Base-by-base conservation (phyloP, 139 green algal genomes). In the Picochlorum costavermella region DNA sequence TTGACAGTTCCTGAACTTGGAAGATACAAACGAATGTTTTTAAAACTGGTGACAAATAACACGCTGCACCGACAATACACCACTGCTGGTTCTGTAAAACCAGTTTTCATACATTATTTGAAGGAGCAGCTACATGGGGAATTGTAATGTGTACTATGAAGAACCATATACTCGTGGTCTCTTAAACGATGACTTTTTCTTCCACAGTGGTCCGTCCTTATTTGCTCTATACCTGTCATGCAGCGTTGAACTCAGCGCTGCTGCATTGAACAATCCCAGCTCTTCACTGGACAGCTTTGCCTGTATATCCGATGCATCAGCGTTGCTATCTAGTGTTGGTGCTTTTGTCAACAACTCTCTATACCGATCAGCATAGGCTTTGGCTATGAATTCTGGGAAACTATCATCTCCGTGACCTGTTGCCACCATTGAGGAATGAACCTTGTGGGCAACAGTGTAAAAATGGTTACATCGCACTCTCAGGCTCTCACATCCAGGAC, bases 21-120 rank as follows among this genome's bases (percentile, higher is more conserved):
- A 2, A 76, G 88, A 10, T 83, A 90, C 68, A 96, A 97, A 76
- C 75, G 90, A 14, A 60, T 65, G 3, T 96, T 95, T 67, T 58
- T 96, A 11, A 88, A 87, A 74, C 68, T 95, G 40, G 83, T 83
- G 29, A 95, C 89, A 6, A 84, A 88, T 60, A 76, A 87, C 33
- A 77, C 70, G 10, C 81, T 80, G 49, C 70, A 70, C 3, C 46
- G 46, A 14, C 62, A 76, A 6, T 26, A 89, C 44, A 31, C 57
- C 8, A 81, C 88, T 55, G 59, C 68, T 1, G 57, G 69, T 5
- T 65, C 68, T 4, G 88, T 83, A 3, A 68, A 79, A 60, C 69
- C 81, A 17, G 76, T 96, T 75, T 96, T 96, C 68, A 69, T 92
- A 8, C 80, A 88, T 23, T 95, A 91, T 74, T 60, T 96, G n/a